Percentiles rank a stretch among this genome's conserved stretches.
Conservation (phyloP, 1,284 basidiomycete genomes). For the Chondrostereum purpureum region DNA sequence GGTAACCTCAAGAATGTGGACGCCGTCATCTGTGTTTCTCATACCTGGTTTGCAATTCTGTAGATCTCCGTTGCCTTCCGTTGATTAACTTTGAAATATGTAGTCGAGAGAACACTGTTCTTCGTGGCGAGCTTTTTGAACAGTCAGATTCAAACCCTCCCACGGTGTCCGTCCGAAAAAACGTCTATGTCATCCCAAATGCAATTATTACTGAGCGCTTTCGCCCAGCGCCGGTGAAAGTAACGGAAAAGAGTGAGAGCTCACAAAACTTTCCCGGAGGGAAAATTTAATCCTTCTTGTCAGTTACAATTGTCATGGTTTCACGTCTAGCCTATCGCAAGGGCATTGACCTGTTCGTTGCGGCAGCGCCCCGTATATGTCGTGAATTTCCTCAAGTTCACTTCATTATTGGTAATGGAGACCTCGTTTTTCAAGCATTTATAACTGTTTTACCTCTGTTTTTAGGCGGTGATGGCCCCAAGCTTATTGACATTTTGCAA, state of each 20-base stretch:
- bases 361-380: slow-evolving; percentile 88
- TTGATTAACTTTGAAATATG: neutral
- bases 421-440: neutral
- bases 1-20: slow-evolving; percentile 88
- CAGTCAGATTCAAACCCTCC: slow-evolving; percentile 32
- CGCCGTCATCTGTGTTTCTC: slow-evolving; percentile 93
- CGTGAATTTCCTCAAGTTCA: slow-evolving; percentile 75
- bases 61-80: too few species aligned
- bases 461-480: slow-evolving; percentile 88
- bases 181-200: slow-evolving; percentile 91
- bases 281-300: neutral
- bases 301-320: slow-evolving; percentile 92
- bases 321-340: slow-evolving; percentile 96
- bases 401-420: slow-evolving; percentile 85
- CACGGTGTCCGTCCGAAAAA: slow-evolving; percentile 43
- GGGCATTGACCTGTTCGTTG: slow-evolving; percentile 92
- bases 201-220: slow-evolving; percentile 89
- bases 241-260: slow-evolving; percentile 55
- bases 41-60: slow-evolving; percentile 77
- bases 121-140: slow-evolving; percentile 73
- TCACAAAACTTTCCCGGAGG: neutral
- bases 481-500: slow-evolving; percentile 91
- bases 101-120: slow-evolving; percentile 90
- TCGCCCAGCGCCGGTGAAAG: slow-evolving; percentile 47
- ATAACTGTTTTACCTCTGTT: neutral